A percentile compares a stretch with the other conserved stretches of the same genome.
Conservation (phyloP, 164 flowering plant genomes). For the Piper betle region DNA sequence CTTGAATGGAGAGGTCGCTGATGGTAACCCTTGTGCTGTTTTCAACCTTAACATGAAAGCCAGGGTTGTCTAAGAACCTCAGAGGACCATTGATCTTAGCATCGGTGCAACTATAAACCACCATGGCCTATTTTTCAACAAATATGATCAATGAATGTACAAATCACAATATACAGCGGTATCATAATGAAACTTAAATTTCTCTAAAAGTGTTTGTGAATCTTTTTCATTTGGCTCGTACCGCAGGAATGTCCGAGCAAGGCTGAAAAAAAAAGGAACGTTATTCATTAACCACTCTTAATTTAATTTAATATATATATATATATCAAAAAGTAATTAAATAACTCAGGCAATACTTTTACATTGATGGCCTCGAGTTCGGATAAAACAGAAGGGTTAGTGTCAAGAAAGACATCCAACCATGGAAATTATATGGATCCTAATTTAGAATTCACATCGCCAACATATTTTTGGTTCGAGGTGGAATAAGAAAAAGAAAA, state of each 20-base stretch:
- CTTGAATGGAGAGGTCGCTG: slow-evolving; percentile 8
- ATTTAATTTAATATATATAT: too few relatives aligned
- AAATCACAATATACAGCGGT: neutral
- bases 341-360: too few relatives aligned
- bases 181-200: neutral
- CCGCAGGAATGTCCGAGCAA: neutral
- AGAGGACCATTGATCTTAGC: slow-evolving; percentile 8
- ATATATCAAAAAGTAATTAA: too few relatives aligned
- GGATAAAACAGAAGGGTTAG: too few relatives aligned
- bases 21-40: neutral
- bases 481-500: neutral
- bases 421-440: neutral
- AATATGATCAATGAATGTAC: neutral
- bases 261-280: neutral
- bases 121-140: slow-evolving; percentile 1
- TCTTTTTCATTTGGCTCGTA: neutral
- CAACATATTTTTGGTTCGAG: too few relatives aligned
- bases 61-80: slow-evolving; percentile 11
- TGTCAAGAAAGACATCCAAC: neutral
- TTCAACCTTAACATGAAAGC: slow-evolving; percentile 15
- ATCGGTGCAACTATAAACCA: slow-evolving; percentile 1
- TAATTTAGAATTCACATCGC: neutral
- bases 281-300: too few relatives aligned
- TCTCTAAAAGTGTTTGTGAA: neutral
- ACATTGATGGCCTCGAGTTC: too few relatives aligned